Base-by-base conservation (phyloP, 352 stramenopile species). In the Elongisporangium anandrum region DNA sequence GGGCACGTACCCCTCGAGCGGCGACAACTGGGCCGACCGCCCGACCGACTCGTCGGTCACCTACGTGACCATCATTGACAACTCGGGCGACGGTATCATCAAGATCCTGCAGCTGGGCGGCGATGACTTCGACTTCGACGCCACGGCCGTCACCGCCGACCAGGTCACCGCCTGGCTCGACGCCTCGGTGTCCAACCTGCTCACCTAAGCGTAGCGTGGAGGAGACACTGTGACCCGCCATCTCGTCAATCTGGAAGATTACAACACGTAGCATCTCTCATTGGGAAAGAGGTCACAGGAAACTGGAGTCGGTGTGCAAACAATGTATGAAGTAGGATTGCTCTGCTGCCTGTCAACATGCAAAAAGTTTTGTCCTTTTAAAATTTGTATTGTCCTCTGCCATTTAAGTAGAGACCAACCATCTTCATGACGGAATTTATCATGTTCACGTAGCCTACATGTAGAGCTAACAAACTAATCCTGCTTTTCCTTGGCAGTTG, bases 401-500 rank as follows among this genome's bases (percentile, higher is more conserved):
- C n/a, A n/a, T n/a, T n/a, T n/a, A n/a, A n/a, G n/a, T n/a, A n/a
- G n/a, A n/a, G n/a, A n/a, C n/a, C n/a, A n/a, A n/a, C n/a, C n/a
- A n/a, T n/a, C n/a, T n/a, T n/a, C n/a, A n/a, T n/a, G n/a, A n/a
- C n/a, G n/a, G n/a, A n/a, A n/a, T n/a, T n/a, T n/a, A n/a, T n/a
- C n/a, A n/a, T n/a, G n/a, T n/a, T n/a, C n/a, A n/a, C n/a, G n/a
- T n/a, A n/a, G n/a, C n/a, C n/a, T n/a, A n/a, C n/a, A n/a, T n/a
- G 24, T 34, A 7, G 24, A 3, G 3, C 7, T 29, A 7, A 29
- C 24, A 29, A 7, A 29, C 39, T 76, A 94, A 39, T 96, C 85
- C 9, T 91, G 70, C 56, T 96, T 96, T 60, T 90, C 79, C 56
- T 94, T 96, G 4, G 84, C 74, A 12, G 73, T 79, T 3, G 85